These are phyloP conservation scores for Podospora anserina DNA, from an alignment of 495 filamentous ascomycete genomes.

Conservation along the genomic window DNA sequence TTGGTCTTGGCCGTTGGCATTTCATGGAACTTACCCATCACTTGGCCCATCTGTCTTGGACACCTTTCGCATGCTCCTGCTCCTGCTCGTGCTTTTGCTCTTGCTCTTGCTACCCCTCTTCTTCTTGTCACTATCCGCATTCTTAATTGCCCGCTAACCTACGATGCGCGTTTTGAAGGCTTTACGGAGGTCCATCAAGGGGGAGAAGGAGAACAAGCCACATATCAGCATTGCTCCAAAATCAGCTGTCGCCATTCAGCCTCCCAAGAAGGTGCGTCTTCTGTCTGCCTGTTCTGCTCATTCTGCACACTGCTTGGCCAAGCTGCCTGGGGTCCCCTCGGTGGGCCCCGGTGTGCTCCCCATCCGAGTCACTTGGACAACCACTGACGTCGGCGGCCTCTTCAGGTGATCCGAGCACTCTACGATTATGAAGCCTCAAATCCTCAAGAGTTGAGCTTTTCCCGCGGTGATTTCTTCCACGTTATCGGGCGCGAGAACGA, in stretches of 20 bases:
- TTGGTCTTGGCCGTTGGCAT: constrained; percentile 2
- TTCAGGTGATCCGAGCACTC: constrained; percentile 90
- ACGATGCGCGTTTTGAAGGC: constrained; percentile 56
- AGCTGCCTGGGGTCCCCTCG: constrained; percentile 13
- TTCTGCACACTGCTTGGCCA: constrained; percentile 14
- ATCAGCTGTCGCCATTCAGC: constrained; percentile 88
- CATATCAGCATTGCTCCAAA: constrained; percentile 90
- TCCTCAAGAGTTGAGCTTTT: constrained; percentile 81
- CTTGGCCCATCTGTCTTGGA: constrained; percentile 1
- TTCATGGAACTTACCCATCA: background rate
- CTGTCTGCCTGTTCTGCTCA: constrained; percentile 15
- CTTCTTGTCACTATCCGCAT: background rate
- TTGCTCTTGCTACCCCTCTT: constrained; percentile 1
- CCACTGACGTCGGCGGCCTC: constrained; percentile 29
- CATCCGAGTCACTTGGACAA: background rate
- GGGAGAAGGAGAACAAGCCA: constrained; percentile 72
- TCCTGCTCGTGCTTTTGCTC: background rate
- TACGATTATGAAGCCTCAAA: constrained; percentile 83
- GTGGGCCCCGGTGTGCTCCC: background rate
- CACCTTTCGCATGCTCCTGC: background rate
- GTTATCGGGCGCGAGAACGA: constrained; percentile 97
- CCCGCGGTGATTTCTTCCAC: constrained; percentile 95
- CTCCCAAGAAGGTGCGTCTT: constrained; percentile 85
- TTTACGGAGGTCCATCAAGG: constrained; percentile 81
- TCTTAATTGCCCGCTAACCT: constrained; percentile 30